These are phyloP conservation scores for Lasiodiplodia citricola DNA, from an alignment of 2,329 filamentous ascomycete species.

Conservation along the genomic window DNA sequence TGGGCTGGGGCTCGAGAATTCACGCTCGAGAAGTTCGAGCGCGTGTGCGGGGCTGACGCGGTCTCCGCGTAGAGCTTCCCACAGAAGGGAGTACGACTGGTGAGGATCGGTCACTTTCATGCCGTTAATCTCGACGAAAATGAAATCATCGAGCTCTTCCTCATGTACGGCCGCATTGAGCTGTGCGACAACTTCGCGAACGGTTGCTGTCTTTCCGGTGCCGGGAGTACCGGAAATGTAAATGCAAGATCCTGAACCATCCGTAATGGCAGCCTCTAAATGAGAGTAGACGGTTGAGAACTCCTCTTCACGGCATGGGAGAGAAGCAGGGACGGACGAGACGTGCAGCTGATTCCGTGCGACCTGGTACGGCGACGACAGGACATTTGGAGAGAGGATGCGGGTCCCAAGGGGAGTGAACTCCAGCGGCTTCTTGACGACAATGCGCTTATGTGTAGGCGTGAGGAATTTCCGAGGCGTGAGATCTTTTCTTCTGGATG, in stretches of 20 bases:
- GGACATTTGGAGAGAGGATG: conserved; percentile 75
- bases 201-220: conserved; percentile 96
- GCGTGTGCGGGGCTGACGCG: conserved; percentile 91
- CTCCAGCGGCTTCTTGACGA: conserved; percentile 86
- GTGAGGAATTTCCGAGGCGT: conserved; percentile 63
- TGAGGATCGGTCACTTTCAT: conserved; percentile 99
- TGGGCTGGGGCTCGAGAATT: conserved; percentile 91
- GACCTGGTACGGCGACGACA: conserved; percentile 87
- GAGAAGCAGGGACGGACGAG: conserved; percentile 83
- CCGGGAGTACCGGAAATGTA: conserved; percentile 99
- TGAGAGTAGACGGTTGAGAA: conserved; percentile 93
- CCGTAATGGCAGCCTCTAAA: conserved; percentile 90
- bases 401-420: conserved; percentile 95
- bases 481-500: conserved; percentile 51
- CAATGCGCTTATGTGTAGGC: conserved; percentile 69
- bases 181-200: conserved; percentile 89
- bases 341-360: conserved; percentile 90
- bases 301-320: conserved; percentile 91
- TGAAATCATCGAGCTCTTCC: conserved; percentile 96
- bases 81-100: conserved; percentile 91
- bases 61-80: conserved; percentile 94
- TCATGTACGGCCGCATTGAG: conserved; percentile 85
- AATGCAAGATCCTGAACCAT: conserved; percentile 93
- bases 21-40: conserved; percentile 85
- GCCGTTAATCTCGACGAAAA: conserved; percentile 98